These are phyloP conservation scores for Sphagnum fallax DNA, from an alignment of 228 moss, liverwort and hornwort genomes.

Conservation along the genomic window DNA sequence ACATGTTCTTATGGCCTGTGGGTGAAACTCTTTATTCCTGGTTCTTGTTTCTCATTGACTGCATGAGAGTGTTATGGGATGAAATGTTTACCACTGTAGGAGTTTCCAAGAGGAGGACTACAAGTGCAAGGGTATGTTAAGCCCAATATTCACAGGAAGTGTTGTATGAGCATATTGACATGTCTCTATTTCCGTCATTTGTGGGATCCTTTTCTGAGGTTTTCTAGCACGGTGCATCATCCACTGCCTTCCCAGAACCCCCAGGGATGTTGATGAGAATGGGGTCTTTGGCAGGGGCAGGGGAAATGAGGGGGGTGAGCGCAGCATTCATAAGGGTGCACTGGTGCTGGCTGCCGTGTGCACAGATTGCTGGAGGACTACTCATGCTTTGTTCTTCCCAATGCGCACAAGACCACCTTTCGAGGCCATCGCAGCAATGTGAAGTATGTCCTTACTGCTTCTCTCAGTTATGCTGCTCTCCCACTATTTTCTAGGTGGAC, in stretches of 20 bases:
- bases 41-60: no score
- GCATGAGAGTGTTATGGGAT: no score
- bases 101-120: no score
- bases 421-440: slow-evolving; percentile 85
- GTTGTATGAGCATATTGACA: no score
- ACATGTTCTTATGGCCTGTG: no score
- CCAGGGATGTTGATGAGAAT: slow-evolving; percentile 22
- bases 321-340: slow-evolving; percentile 43
- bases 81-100: no score
- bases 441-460: slow-evolving; percentile 43
- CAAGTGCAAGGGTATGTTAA: no score
- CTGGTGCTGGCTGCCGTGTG: slow-evolving; percentile 61
- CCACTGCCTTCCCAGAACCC: not conserved
- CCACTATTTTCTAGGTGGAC: not conserved
- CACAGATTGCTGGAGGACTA: slow-evolving; percentile 95
- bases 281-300: slow-evolving; percentile 61
- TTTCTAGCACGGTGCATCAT: not conserved
- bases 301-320: slow-evolving; percentile 29
- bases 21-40: no score
- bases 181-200: not conserved
- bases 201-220: not conserved
- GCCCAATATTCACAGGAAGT: no score
- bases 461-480: not conserved
- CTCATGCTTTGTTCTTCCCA: slow-evolving; percentile 93
- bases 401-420: slow-evolving; percentile 78